These are phyloP conservation scores for Chloris gayana DNA, from an alignment of 176 grass and related monocot species.

Conservation along the genomic window DNA sequence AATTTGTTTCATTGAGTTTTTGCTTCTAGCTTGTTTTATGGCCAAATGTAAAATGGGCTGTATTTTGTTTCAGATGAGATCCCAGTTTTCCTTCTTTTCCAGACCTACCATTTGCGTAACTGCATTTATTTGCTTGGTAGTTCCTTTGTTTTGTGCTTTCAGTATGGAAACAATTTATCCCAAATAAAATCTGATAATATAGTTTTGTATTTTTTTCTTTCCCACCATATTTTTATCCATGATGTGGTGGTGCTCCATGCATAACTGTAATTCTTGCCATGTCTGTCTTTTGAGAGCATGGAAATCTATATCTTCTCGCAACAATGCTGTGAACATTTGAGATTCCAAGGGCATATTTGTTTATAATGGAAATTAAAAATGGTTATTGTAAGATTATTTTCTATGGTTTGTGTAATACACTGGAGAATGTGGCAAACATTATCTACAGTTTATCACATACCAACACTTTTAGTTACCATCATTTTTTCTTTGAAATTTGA, in stretches of 20 bases:
- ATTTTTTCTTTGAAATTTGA: too few species aligned
- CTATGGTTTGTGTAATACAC: too few species aligned
- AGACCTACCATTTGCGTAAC: background rate
- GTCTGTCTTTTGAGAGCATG: background rate
- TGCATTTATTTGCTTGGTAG: background rate
- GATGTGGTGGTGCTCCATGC: background rate
- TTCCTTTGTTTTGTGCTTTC: slow-evolving; percentile 17
- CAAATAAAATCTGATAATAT: background rate
- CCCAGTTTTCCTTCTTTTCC: background rate
- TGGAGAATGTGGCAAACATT: too few species aligned
- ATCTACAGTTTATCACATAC: too few species aligned
- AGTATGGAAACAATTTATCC: background rate
- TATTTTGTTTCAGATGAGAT: background rate
- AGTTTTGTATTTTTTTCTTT: slow-evolving; percentile 6
- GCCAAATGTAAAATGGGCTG: background rate
- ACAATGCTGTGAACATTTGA: background rate
- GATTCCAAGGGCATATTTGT: too few species aligned
- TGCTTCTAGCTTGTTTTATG: slow-evolving; percentile 13
- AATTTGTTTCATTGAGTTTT: slow-evolving; percentile 4
- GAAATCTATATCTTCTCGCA: background rate
- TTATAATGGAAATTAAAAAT: too few species aligned
- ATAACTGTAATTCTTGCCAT: background rate
- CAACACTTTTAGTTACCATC: too few species aligned
- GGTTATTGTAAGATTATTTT: too few species aligned
- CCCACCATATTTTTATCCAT: background rate